phyloP scores from a whole-genome alignment of 2,329 filamentous ascomycete species.

The Fusarium sp. region DNA sequence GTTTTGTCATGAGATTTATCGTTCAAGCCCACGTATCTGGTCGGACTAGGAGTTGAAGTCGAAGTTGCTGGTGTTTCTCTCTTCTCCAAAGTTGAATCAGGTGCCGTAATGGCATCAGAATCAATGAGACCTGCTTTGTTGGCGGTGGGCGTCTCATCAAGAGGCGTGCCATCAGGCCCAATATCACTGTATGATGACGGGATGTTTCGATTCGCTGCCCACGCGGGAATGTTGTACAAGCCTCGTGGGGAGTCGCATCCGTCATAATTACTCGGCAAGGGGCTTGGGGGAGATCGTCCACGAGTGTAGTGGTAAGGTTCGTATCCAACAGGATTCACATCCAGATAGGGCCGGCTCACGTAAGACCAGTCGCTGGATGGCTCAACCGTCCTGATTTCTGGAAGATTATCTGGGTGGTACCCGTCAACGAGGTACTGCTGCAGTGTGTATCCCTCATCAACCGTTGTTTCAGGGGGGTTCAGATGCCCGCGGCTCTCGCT shows the following conservation, averaged over 20 bases:
- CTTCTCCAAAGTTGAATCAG: conserved; percentile 26
- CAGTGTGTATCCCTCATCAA: conserved; percentile 55
- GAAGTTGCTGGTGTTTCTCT: conserved; percentile 35
- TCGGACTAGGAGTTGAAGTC: conserved; percentile 26
- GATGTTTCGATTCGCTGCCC: conserved; percentile 54
- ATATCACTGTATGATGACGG: conserved; percentile 55
- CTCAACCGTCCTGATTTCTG: conserved; percentile 55
- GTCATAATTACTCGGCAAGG: conserved; percentile 58
- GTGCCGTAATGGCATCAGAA: conserved; percentile 13
- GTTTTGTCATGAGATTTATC: conserved; percentile 1
- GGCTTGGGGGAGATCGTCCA: conserved; percentile 66
- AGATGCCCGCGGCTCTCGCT: conserved; percentile 27
- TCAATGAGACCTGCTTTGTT: conserved; percentile 30
- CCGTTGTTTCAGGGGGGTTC: conserved; percentile 51
- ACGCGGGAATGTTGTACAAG: conserved; percentile 48
- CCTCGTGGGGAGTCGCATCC: conserved; percentile 48
- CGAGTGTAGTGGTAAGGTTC: conserved; percentile 61
- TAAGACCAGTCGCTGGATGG: conserved; percentile 59
- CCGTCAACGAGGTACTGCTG: conserved; percentile 55
- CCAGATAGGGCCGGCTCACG: conserved; percentile 52
- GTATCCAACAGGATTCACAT: conserved; percentile 50
- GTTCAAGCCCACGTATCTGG: conserved; percentile 4
- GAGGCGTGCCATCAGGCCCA: conserved; percentile 37
- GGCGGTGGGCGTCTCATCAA: conserved; percentile 39
- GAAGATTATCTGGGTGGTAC: conserved; percentile 49